Conservation (phyloP, 2,329 filamentous ascomycete genomes). For the Aureobasidium mangrovei region DNA sequence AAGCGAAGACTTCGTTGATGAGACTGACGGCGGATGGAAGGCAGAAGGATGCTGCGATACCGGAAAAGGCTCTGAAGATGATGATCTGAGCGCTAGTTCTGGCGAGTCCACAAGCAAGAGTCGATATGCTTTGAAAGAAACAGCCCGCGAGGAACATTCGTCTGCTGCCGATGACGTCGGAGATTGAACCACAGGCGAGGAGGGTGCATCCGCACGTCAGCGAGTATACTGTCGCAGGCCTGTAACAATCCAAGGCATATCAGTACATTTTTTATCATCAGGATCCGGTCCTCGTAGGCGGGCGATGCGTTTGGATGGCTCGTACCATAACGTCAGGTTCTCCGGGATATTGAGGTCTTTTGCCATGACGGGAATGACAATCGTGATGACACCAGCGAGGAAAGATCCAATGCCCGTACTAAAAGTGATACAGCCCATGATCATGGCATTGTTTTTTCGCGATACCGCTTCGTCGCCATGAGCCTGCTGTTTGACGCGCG, state of each 20-base stretch:
- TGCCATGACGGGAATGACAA: constrained; percentile 36
- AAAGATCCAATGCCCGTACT: constrained; percentile 21
- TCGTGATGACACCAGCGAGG: constrained; percentile 33
- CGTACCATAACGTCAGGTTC: constrained; percentile 22
- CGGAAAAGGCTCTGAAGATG: constrained; percentile 15
- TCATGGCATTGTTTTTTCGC: constrained; percentile 18
- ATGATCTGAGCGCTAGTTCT: constrained; percentile 24
- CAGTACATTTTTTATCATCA: no score
- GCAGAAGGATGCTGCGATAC: constrained; percentile 16
- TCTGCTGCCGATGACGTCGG: constrained; percentile 42
- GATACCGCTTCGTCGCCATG: constrained; percentile 10
- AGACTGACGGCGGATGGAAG: constrained; percentile 43
- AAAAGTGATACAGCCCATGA: constrained; percentile 22
- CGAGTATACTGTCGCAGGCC: constrained; percentile 24
- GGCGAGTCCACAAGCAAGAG: constrained; percentile 34
- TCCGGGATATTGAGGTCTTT: constrained; percentile 25
- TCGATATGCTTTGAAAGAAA: constrained; percentile 35
- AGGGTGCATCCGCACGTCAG: constrained; percentile 42
- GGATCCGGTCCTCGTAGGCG: neutral
- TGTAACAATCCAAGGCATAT: neutral
- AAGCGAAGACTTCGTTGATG: constrained; percentile 36
- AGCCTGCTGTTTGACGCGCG: neutral
- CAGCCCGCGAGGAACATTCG: constrained; percentile 40
- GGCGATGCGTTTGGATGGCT: neutral
- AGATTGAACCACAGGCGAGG: constrained; percentile 41